phyloP scores from a whole-genome alignment of 2,329 filamentous ascomycete species.

The Helminthosporium solani region DNA sequence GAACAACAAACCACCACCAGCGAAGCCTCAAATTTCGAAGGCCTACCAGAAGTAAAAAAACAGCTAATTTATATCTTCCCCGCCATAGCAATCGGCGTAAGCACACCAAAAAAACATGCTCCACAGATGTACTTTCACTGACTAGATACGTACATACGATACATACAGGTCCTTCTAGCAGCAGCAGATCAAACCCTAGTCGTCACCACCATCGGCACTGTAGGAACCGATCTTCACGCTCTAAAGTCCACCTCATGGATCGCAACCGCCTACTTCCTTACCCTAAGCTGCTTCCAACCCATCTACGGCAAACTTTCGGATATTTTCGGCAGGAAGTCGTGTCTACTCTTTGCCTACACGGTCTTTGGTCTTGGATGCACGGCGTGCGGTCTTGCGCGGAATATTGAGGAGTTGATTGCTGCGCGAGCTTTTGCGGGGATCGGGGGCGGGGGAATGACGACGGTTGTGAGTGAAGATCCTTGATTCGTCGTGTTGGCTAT shows the following conservation, averaged over 20 bases:
- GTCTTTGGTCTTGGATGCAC: conserved; percentile 67
- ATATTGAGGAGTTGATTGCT: conserved; percentile 65
- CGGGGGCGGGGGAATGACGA: conserved; percentile 71
- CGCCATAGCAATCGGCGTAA: conserved; percentile 62
- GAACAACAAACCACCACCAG: conserved; percentile 38
- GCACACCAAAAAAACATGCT: conserved; percentile 17
- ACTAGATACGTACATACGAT: not conserved
- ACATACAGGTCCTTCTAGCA: conserved; percentile 65
- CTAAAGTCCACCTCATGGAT: conserved; percentile 77
- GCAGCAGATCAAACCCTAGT: conserved; percentile 76
- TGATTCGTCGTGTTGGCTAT: no score
- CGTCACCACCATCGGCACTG: conserved; percentile 74
- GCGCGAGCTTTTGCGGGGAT: conserved; percentile 64
- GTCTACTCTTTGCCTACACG: conserved; percentile 63
- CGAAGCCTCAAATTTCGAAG: conserved; percentile 43
- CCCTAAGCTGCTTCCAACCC: conserved; percentile 72
- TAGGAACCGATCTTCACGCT: conserved; percentile 73
- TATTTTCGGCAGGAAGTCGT: conserved; percentile 68
- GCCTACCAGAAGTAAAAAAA: conserved; percentile 51
- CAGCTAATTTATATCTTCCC: conserved; percentile 60
- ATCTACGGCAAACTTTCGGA: conserved; percentile 71
- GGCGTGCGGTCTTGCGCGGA: conserved; percentile 62
- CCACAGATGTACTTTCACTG: not conserved
- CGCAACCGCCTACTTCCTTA: conserved; percentile 68
- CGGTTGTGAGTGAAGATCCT: conserved; percentile 63